Evolutionary conservation across 306 rosid genomes (phyloP).

Genomic region (Ceratonia siliqua): DNA sequence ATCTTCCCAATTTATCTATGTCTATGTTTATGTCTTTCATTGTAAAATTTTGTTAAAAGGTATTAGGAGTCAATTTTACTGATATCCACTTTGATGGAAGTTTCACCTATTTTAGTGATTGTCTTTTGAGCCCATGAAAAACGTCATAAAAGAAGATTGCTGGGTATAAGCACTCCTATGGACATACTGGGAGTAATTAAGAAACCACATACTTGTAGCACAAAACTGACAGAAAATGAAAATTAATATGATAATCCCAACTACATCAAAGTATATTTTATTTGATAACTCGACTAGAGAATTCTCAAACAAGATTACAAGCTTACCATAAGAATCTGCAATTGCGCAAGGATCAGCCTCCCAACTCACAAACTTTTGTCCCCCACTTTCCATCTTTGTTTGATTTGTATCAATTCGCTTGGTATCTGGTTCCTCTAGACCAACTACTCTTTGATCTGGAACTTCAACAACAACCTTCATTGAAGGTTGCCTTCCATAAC

Average conservation of each 20-base stretch:
- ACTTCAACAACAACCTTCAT: constrained; percentile 86
- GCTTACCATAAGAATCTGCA: constrained; percentile 65
- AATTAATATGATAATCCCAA: constrained; percentile 16
- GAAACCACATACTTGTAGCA: neutral
- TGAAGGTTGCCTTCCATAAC: constrained; percentile 59
- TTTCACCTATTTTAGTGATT: neutral
- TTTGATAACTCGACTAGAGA: constrained; percentile 46
- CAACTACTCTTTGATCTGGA: constrained; percentile 55
- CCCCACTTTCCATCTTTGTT: constrained; percentile 61
- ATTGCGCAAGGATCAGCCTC: constrained; percentile 65
- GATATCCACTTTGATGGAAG: constrained; percentile 3
- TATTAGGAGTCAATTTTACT: neutral
- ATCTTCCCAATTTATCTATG: neutral
- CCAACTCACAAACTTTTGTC: constrained; percentile 70
- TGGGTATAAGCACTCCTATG: constrained; percentile 5
- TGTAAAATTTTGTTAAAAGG: neutral
- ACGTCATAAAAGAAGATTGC: neutral
- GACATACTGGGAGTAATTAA: neutral
- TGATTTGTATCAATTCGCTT: constrained; percentile 79
- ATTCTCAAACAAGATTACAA: constrained; percentile 51
- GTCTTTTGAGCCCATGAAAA: neutral
- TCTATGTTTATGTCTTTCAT: neutral
- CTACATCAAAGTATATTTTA: constrained; percentile 35
- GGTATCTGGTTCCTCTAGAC: constrained; percentile 86
- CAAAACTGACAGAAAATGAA: constrained; percentile 5